Percentiles rank a stretch among this genome's conserved stretches.
Conservation (phyloP, 305 asterid species). For the Salvia sclarea region DNA sequence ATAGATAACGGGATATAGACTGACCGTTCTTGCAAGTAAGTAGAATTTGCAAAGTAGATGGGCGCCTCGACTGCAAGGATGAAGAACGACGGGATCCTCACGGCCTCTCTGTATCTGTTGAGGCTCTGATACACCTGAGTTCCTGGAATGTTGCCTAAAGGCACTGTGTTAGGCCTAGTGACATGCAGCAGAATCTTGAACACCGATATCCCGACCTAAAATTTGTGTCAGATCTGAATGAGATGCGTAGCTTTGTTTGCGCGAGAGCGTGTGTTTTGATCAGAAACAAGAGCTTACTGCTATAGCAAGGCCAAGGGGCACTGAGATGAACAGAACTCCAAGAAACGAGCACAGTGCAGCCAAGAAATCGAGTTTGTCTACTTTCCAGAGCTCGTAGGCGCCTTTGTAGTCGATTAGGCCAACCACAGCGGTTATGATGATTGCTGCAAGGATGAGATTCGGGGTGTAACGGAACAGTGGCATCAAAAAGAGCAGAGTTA, state of each 20-base stretch:
- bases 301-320: constrained; percentile 87
- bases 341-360: constrained; percentile 81
- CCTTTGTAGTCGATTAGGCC: constrained; percentile 81
- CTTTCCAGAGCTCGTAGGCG: constrained; percentile 73
- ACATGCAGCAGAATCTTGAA: constrained; percentile 90
- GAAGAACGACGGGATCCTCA: constrained; percentile 68
- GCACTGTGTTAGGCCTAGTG: constrained; percentile 78
- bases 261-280: too few species aligned
- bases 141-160: constrained; percentile 78
- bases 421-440: constrained; percentile 85
- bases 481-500: constrained; percentile 79
- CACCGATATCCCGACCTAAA: constrained; percentile 81
- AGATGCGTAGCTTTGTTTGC: background rate
- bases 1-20: background rate
- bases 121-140: constrained; percentile 72
- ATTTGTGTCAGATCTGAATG: background rate
- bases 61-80: constrained; percentile 79
- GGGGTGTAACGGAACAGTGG: constrained; percentile 91
- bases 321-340: constrained; percentile 94
- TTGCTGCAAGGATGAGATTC: constrained; percentile 76
- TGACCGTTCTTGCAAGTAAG: constrained; percentile 86
- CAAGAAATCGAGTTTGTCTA: constrained; percentile 86
- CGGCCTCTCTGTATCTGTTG: constrained; percentile 62
- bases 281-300: constrained; percentile 66
- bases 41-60: constrained; percentile 81